phyloP scores from a whole-genome alignment of 257 asterid species.

The Capsicum chinense region DNA sequence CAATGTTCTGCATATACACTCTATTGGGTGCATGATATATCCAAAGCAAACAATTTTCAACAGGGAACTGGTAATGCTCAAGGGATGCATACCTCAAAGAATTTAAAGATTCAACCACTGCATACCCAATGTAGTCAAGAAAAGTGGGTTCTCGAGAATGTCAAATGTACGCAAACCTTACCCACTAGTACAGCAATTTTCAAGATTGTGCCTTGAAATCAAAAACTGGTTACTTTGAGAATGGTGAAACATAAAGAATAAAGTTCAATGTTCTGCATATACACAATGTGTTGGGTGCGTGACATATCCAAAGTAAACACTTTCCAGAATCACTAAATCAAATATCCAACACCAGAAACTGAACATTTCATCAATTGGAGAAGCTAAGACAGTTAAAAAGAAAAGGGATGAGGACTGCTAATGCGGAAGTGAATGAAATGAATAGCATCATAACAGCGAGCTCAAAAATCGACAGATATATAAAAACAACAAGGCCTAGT shows the following conservation, averaged over 20 bases:
- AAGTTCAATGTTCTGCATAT: neutral
- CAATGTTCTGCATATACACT: too few species aligned
- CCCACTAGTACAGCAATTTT: too few species aligned
- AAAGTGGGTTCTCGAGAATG: too few species aligned
- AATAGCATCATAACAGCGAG: neutral
- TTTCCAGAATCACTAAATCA: neutral
- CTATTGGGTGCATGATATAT: neutral
- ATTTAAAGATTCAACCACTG: neutral
- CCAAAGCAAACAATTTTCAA: neutral
- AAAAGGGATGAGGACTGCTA: neutral
- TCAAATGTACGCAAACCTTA: too few species aligned
- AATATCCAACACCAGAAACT: constrained; percentile 1
- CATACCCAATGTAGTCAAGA: too few species aligned
- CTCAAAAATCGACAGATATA: neutral
- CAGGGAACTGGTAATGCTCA: neutral
- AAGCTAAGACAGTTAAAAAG: neutral
- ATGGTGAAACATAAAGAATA: neutral
- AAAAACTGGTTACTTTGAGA: neutral
- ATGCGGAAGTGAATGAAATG: neutral
- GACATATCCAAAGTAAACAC: neutral
- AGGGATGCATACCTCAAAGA: neutral
- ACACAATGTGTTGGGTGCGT: neutral
- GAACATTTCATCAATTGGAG: neutral
- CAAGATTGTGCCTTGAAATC: neutral
- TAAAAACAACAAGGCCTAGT: neutral